Evolutionary conservation across 352 stramenopile species (phyloP).

Genomic region (Blastocystis sp.): DNA sequence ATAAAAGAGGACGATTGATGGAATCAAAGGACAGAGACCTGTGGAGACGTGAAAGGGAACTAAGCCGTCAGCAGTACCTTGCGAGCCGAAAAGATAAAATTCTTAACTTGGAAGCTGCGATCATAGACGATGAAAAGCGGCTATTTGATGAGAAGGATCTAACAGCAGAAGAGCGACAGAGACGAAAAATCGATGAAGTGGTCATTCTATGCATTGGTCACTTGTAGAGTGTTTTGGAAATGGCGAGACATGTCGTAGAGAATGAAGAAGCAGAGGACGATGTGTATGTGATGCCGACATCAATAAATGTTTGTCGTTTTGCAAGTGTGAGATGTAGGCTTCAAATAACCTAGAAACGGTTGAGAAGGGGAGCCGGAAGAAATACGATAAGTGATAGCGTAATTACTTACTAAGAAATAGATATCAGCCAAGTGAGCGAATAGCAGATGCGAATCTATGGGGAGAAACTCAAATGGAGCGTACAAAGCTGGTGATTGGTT

Average conservation of each 20-base stretch:
- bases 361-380: background rate
- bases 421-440: slow-evolving; percentile 72
- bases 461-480: slow-evolving; percentile 84
- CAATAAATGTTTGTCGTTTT: background rate
- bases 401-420: background rate
- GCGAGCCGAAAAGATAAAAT: slow-evolving; percentile 94
- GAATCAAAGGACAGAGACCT: slow-evolving; percentile 64
- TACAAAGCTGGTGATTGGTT: slow-evolving; percentile 74
- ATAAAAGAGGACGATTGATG: slow-evolving; percentile 71
- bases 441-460: slow-evolving; percentile 84
- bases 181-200: slow-evolving; percentile 63
- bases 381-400: background rate
- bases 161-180: slow-evolving; percentile 62
- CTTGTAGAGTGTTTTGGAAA: slow-evolving; percentile 74
- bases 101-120: slow-evolving; percentile 81
- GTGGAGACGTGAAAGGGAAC: background rate
- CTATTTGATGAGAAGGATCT: slow-evolving; percentile 66
- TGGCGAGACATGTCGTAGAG: slow-evolving; percentile 74
- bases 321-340: background rate
- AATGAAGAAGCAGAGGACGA: slow-evolving; percentile 65
- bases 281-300: slow-evolving; percentile 58
- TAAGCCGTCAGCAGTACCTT: slow-evolving; percentile 89
- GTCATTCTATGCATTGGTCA: slow-evolving; percentile 68
- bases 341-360: background rate
- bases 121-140: slow-evolving; percentile 74